These are phyloP conservation scores for Acmispon strigosus DNA, from an alignment of 306 rosid genomes.

Conservation along the genomic window DNA sequence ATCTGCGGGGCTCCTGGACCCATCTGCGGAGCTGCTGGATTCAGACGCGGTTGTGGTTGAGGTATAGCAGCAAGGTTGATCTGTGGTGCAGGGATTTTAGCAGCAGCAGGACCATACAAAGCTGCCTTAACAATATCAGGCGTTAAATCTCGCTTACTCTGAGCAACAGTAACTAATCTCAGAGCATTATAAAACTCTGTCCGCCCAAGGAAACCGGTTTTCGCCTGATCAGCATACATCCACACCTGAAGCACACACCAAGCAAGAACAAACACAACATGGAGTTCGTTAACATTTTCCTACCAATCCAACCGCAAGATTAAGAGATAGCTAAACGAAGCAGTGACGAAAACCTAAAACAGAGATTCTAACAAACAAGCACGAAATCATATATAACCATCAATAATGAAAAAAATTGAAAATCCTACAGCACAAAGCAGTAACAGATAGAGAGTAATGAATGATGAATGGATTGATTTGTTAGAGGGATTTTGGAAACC, in stretches of 20 bases:
- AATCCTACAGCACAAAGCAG: background rate
- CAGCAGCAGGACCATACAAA: slow-evolving; percentile 77
- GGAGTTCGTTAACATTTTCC: slow-evolving; percentile 2
- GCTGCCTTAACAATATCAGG: slow-evolving; percentile 92
- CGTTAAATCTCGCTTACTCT: slow-evolving; percentile 83
- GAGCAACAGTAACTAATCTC: slow-evolving; percentile 90
- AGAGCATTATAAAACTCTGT: slow-evolving; percentile 85
- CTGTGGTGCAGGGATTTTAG: slow-evolving; percentile 87
- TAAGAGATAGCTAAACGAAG: background rate
- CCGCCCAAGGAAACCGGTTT: slow-evolving; percentile 86
- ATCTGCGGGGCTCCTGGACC: slow-evolving; percentile 33
- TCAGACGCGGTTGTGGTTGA: slow-evolving; percentile 29
- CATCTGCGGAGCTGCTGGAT: slow-evolving; percentile 33
- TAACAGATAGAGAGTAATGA: background rate
- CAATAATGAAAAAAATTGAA: background rate
- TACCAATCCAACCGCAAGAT: background rate
- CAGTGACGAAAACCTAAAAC: background rate
- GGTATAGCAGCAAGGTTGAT: slow-evolving; percentile 56
- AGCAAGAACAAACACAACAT: background rate
- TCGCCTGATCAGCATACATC: slow-evolving; percentile 87
- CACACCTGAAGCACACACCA: slow-evolving; percentile 51
- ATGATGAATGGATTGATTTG: background rate
- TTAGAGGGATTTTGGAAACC: slow-evolving; percentile 31
- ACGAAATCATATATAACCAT: background rate
- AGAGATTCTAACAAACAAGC: background rate